Evolutionary conservation across 345 rosid genomes (phyloP), one percentile per base, ranked within the genome.

Genomic region (Capsella bursapastoris): DNA sequence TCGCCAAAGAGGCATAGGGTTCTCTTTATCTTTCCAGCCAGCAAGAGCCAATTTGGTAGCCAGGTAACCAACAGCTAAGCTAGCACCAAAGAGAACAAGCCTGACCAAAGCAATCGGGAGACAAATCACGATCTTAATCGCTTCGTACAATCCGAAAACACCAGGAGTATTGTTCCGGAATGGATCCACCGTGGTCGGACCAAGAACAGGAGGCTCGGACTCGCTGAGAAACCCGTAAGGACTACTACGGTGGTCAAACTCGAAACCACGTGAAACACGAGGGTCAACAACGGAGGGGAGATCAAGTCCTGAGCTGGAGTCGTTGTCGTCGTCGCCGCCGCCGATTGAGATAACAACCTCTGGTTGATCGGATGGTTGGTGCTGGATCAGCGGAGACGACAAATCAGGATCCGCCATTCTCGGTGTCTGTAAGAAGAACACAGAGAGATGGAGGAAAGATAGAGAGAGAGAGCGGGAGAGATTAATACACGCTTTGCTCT

Each of bases 1-100:
- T 66, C 99, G 83, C 97, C 99, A 95, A 51, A 7, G 80, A 73
- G 99, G 93, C 96, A 92, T 89, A 12, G 99, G 93, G 13, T 88
- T 86, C 45, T 89, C 87, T 83, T 73, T 85, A 72, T 95, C 99
- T 64, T 86, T 85, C 97, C 99, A 95, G 1, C 99, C 92, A 22
- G 41, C 47, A 12, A 95, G 86, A 0, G 99, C 97, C 57, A 89
- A 56, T 67, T 68, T 86, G 14, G 99, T 95, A n/a, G 88, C 96
- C 7, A 86, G 1, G 75, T 80, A 95, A 12, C 99, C 97, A 29
- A 90, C 38, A 29, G 55, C 71, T 82, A 92, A 82, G 74, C 86
- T 84, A 59, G 69, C 41, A 44, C 86, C 97, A 66, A 95, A 95
- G 10, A 95, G 62, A 35, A 88, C 83, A 28, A 95, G 74, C 53